Base-by-base conservation (phyloP, 202 grass and related monocot genomes). In the Alloteropsis angusta region DNA sequence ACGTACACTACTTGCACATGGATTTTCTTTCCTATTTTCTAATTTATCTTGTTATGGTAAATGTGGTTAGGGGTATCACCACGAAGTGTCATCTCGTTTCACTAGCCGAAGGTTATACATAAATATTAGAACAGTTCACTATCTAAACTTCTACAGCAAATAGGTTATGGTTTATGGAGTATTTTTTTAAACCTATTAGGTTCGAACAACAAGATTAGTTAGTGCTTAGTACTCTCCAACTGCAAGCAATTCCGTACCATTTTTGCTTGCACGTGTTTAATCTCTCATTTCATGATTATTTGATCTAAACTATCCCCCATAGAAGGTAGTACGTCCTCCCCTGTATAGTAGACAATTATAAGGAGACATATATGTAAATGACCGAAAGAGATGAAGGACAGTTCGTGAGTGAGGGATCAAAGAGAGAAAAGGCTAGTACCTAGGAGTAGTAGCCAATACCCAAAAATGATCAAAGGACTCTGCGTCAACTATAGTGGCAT, bases 241-340 rank as follows among this genome's bases (percentile, higher is more conserved):
- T 25, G 19, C 9, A 25, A 44, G 9, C n/a, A 65, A 65, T 21
- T 65, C 5, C 9, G 36, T 13, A 41, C 9, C 18, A 41, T 41
- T 65, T 65, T 65, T n/a, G 61, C 61, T 41, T 21, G 34, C 61
- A 65, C 61, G 61, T 65, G 61, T 65, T 41, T 65, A 37, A 65
- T 65, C 37, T 42, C 62, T 21, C 37, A 42, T 14, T 42, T 65
- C 37, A 21, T 65, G 62, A 23, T 7, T 41, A 65, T 57, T 57
- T 14, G 1, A 13, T 13, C 50, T 46, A 22, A 16, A 5, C 45
- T 9, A 13, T n/a, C n/a, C n/a, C n/a, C n/a, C n/a, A n/a, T n/a
- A n/a, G n/a, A n/a, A n/a, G n/a, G n/a, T n/a, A n/a, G n/a, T n/a
- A n/a, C n/a, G 41, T 52, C 69, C 48, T 38, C 3, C n/a, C 0